These are phyloP conservation scores for Ambrosia trifida DNA, from an alignment of 129 eudicot genomes.

Conservation along the genomic window DNA sequence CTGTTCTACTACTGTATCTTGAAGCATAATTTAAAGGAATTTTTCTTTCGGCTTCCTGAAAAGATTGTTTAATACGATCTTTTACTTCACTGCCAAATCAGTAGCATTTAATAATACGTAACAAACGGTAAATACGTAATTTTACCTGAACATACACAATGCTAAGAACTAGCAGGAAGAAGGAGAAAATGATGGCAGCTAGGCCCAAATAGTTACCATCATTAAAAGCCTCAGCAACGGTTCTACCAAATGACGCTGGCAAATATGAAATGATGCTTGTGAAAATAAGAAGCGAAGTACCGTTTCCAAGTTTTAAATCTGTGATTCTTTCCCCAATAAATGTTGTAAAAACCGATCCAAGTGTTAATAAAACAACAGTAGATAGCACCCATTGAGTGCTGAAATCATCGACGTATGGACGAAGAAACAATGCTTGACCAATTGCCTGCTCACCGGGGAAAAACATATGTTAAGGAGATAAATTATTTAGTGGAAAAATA, in stretches of 20 bases:
- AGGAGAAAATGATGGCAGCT: conserved; percentile 63
- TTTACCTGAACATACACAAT: conserved; percentile 97
- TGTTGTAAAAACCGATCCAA: conserved; percentile 84
- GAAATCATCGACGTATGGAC: conserved; percentile 94
- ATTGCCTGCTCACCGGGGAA: conserved; percentile 56
- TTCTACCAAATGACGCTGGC: conserved; percentile 98
- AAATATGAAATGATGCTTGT: conserved; percentile 95
- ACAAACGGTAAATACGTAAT: conserved; percentile 15
- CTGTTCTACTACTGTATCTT: conserved; percentile 73
- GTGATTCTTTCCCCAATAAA: conserved; percentile 91
- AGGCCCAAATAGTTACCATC: conserved; percentile 90
- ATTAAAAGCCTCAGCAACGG: conserved; percentile 83
- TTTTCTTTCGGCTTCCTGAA: conserved; percentile 99
- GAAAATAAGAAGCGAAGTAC: conserved; percentile 92
- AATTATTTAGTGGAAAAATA: too few species aligned
- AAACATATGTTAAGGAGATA: neutral
- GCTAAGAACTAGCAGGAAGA: conserved; percentile 80
- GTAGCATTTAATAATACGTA: neutral
- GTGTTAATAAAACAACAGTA: conserved; percentile 74
- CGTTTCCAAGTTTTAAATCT: conserved; percentile 95
- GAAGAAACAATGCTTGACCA: conserved; percentile 92
- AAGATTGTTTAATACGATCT: conserved; percentile 2
- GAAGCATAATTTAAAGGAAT: conserved; percentile 99
- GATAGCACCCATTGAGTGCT: conserved; percentile 89
- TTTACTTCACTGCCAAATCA: neutral